Evolutionary conservation across 345 rosid genomes (phyloP).

Genomic region (Microcos paniculata): DNA sequence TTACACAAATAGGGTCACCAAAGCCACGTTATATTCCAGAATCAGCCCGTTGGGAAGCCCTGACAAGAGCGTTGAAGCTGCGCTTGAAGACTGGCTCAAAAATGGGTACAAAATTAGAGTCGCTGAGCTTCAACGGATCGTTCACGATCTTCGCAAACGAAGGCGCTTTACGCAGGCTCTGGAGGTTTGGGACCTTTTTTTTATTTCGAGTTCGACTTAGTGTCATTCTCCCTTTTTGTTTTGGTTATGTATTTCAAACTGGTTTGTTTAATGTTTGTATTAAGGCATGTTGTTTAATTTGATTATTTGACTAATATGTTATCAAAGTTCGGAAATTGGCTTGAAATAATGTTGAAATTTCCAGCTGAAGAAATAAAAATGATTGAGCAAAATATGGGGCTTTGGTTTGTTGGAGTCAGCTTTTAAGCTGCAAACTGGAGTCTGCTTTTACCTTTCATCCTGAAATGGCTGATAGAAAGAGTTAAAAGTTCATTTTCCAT

Average conservation of each 20-base stretch:
- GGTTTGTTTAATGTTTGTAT: neutral
- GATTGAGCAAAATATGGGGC: neutral
- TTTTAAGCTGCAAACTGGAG: neutral
- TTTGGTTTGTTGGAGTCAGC: neutral
- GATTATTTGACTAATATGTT: neutral
- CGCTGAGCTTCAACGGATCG: slow-evolving; percentile 77
- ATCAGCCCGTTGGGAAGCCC: slow-evolving; percentile 82
- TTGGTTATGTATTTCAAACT: neutral
- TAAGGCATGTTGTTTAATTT: neutral
- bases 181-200: slow-evolving; percentile 42
- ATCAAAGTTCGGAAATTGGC: neutral
- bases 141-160: slow-evolving; percentile 79
- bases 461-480: neutral
- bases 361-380: neutral
- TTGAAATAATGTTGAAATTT: neutral
- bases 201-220: neutral
- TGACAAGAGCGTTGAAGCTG: slow-evolving; percentile 49
- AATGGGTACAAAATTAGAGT: slow-evolving; percentile 61
- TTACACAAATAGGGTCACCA: slow-evolving; percentile 57
- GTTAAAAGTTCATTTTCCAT: no score
- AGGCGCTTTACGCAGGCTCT: slow-evolving; percentile 83
- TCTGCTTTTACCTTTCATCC: neutral
- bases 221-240: neutral
- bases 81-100: slow-evolving; percentile 73
- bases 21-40: slow-evolving; percentile 61